Evolutionary conservation across 1,284 basidiomycete genomes (phyloP).

Genomic region (Ceratobasidium papillatum): DNA sequence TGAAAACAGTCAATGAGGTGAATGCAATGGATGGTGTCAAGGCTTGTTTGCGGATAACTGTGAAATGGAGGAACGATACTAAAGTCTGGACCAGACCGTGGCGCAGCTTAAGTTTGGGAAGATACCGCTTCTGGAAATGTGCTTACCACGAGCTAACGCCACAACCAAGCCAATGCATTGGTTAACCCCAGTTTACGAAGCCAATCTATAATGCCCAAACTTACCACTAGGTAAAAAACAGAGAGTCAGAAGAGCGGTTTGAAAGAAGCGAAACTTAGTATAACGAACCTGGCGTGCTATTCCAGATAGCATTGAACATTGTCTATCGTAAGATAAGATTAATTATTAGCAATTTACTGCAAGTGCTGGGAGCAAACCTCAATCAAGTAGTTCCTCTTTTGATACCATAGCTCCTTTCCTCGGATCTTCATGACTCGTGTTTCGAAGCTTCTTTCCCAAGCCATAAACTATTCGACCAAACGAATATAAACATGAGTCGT

Average conservation of each 20-base stretch:
- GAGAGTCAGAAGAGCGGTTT: slow-evolving; percentile 66
- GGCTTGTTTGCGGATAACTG: slow-evolving; percentile 70
- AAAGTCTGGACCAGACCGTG: slow-evolving; percentile 57
- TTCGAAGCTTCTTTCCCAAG: slow-evolving; percentile 93
- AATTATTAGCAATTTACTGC: not conserved
- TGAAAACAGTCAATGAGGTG: slow-evolving; percentile 79
- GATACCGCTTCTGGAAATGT: not conserved
- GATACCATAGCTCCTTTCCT: slow-evolving; percentile 81
- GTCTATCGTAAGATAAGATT: slow-evolving; percentile 52
- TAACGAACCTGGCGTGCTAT: slow-evolving; percentile 52
- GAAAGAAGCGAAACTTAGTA: slow-evolving; percentile 81
- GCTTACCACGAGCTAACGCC: slow-evolving; percentile 21
- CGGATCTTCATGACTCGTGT: slow-evolving; percentile 75
- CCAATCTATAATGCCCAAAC: slow-evolving; percentile 26
- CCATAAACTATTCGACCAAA: slow-evolving; percentile 74
- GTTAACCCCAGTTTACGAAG: slow-evolving; percentile 5
- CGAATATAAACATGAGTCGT: not conserved
- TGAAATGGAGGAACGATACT: slow-evolving; percentile 84
- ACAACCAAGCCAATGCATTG: not conserved
- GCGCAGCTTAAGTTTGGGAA: slow-evolving; percentile 4
- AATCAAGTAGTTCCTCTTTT: slow-evolving; percentile 85
- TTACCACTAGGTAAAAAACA: slow-evolving; percentile 51
- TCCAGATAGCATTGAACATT: slow-evolving; percentile 80
- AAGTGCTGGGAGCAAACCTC: slow-evolving; percentile 60
- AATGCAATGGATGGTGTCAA: slow-evolving; percentile 89